Conservation (phyloP, 202 grass and related monocot genomes). For the Digitaria exilis region DNA sequence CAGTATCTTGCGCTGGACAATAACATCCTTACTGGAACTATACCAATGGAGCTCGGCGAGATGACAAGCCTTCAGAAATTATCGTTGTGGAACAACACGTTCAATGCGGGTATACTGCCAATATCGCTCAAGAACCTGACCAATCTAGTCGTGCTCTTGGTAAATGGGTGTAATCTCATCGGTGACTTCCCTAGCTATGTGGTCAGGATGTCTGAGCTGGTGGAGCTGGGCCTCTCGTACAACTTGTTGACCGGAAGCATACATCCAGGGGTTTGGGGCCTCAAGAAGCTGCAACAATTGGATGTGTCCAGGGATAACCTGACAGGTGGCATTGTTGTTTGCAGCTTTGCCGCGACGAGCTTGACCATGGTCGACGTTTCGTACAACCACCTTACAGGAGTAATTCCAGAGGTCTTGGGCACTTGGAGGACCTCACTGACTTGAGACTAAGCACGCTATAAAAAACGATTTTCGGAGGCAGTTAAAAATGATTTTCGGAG, state of each 20-base stretch:
- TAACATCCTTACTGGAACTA: background rate
- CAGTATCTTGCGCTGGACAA: background rate
- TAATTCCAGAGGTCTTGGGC: constrained; percentile 53
- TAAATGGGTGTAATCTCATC: accelerated
- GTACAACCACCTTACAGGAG: constrained; percentile 45
- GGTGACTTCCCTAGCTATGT: background rate
- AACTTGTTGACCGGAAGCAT: constrained; percentile 40
- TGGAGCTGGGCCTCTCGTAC: constrained; percentile 8
- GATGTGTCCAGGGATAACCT: constrained; percentile 1
- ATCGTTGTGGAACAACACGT: constrained; percentile 1
- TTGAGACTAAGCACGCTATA: constrained; percentile 17
- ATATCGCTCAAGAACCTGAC: constrained; percentile 47
- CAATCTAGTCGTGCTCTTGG: background rate
- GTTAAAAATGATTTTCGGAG: too few species aligned
- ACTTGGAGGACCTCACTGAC: constrained; percentile 4
- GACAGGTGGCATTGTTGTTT: constrained; percentile 17
- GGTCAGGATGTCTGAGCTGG: background rate
- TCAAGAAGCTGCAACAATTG: constrained; percentile 37
- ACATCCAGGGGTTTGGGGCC: constrained; percentile 48
- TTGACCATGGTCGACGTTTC: constrained; percentile 22
- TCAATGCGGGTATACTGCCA: constrained; percentile 39
- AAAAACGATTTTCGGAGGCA: too few species aligned
- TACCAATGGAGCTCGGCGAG: constrained; percentile 47
- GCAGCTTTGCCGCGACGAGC: constrained; percentile 24
- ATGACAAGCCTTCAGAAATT: constrained; percentile 40